These are phyloP conservation scores for Psilocybe sp. DNA, from an alignment of 768 basidiomycete genomes.

Conservation along the genomic window DNA sequence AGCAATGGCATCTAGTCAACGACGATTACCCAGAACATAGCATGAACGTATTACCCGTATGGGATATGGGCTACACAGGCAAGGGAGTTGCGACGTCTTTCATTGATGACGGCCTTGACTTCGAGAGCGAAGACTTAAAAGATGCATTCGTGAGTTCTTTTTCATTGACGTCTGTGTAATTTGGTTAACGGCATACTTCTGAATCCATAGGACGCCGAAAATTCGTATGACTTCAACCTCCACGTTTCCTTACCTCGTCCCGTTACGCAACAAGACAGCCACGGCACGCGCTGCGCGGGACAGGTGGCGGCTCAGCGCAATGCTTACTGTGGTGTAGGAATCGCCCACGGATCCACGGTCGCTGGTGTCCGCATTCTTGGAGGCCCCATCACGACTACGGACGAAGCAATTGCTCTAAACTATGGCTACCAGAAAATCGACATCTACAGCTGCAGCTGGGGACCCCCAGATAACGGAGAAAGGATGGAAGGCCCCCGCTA, in stretches of 20 bases:
- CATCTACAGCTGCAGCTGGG: constrained; percentile 96
- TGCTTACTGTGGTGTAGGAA: constrained; percentile 88
- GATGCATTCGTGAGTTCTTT: constrained; percentile 79
- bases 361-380: constrained; percentile 94
- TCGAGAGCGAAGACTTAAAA: constrained; percentile 78
- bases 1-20: constrained; percentile 96
- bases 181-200: constrained; percentile 23
- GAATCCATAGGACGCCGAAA: constrained; percentile 66
- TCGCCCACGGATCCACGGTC: constrained; percentile 87
- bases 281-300: constrained; percentile 96
- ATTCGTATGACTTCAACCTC: constrained; percentile 96
- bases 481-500: constrained; percentile 92
- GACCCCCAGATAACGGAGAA: constrained; percentile 89
- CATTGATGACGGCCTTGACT: constrained; percentile 94
- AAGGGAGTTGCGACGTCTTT: constrained; percentile 81
- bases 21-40: constrained; percentile 72
- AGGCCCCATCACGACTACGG: constrained; percentile 88
- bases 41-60: constrained; percentile 89
- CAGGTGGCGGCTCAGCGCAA: constrained; percentile 93
- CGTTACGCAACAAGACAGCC: constrained; percentile 82
- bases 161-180: not conserved
- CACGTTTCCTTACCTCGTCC: constrained; percentile 85
- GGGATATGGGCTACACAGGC: constrained; percentile 89
- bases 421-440: constrained; percentile 86
- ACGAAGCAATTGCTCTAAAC: constrained; percentile 93